Conservation (phyloP, 768 basidiomycete species). For the Kondoa malvinella region DNA sequence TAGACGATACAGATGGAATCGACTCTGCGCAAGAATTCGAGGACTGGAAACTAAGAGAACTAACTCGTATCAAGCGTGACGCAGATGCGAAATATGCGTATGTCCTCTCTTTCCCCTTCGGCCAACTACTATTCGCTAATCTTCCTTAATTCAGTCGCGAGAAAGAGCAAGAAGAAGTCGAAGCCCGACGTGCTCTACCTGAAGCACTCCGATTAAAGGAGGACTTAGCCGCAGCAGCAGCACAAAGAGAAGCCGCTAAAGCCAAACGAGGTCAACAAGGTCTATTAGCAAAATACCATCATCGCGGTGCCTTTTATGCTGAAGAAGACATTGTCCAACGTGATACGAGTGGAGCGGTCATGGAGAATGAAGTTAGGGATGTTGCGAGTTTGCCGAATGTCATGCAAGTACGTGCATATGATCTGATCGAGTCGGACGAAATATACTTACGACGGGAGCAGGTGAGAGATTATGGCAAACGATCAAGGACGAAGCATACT, state of each 20-base stretch:
- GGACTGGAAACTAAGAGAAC: conserved; percentile 84
- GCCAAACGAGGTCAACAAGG: conserved; percentile 43
- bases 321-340: conserved; percentile 65
- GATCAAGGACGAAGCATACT: conserved; percentile 85
- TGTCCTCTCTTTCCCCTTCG: background rate
- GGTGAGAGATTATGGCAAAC: conserved; percentile 44
- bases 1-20: conserved; percentile 87
- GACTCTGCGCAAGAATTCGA: conserved; percentile 84
- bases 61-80: conserved; percentile 82
- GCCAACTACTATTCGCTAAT: background rate
- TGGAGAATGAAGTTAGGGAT: conserved; percentile 64
- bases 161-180: conserved; percentile 75
- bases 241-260: conserved; percentile 59
- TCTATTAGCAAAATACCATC: conserved; percentile 97
- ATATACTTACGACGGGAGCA: too few species aligned
- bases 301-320: conserved; percentile 98
- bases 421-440: conserved; percentile 65
- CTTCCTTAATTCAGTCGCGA: conserved; percentile 37
- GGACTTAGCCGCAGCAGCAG: conserved; percentile 70
- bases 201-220: conserved; percentile 84
- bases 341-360: conserved; percentile 67
- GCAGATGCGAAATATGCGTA: conserved; percentile 60
- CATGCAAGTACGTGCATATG: conserved; percentile 92
- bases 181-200: conserved; percentile 74
- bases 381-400: conserved; percentile 76